Evolutionary conservation across 2,329 filamentous ascomycete species (phyloP).

Genomic region (Pseudogymnoascus sp.): DNA sequence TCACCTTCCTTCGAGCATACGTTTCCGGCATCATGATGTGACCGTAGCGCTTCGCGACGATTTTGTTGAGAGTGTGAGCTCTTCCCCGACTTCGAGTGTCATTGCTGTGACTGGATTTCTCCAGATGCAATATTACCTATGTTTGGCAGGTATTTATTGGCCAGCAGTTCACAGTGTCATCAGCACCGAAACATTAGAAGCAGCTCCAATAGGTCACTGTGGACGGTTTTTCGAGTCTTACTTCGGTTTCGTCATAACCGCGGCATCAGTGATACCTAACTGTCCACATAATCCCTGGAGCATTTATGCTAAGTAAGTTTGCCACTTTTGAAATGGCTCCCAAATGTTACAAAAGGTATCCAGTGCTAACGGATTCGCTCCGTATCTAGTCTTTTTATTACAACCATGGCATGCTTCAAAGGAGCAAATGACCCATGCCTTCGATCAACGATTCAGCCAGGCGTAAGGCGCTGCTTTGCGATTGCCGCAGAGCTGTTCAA

Average conservation of each 20-base stretch:
- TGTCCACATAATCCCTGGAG: background rate
- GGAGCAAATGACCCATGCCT: background rate
- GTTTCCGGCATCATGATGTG: conserved; percentile 20
- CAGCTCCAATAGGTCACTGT: conserved; percentile 8
- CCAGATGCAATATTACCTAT: conserved; percentile 26
- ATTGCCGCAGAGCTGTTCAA: conserved; percentile 6
- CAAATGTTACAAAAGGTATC: background rate
- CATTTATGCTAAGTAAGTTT: background rate
- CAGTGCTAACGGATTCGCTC: background rate
- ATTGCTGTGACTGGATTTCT: conserved; percentile 13
- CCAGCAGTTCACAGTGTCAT: conserved; percentile 21
- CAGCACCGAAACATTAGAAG: background rate
- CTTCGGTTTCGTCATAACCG: background rate
- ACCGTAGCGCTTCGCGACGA: background rate
- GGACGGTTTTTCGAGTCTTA: conserved; percentile 14
- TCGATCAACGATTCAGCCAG: background rate
- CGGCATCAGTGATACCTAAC: background rate
- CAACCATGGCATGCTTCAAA: conserved; percentile 3
- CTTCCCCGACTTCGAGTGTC: conserved; percentile 6
- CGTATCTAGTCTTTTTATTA: background rate
- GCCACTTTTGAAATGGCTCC: background rate
- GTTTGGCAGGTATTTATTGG: conserved; percentile 27
- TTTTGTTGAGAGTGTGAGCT: background rate
- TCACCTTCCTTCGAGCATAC: conserved; percentile 25
- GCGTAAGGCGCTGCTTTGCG: background rate